Evolutionary conservation across 2,329 filamentous ascomycete species (phyloP).

Genomic region (Zymoseptoria crescenta): DNA sequence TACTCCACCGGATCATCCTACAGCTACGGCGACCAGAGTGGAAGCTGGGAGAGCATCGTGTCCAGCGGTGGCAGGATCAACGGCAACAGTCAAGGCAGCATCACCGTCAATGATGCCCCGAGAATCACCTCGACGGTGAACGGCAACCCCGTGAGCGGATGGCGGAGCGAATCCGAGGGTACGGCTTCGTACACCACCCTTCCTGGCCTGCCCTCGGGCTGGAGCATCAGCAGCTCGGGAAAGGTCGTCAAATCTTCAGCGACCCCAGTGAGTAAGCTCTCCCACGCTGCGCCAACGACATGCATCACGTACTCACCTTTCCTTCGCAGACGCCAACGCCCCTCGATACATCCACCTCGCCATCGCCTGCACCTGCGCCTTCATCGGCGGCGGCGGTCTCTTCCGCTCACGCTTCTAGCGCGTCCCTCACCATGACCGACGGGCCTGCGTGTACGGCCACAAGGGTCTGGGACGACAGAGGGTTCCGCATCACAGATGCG

Average conservation of each 20-base stretch:
- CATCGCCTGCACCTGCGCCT: background rate
- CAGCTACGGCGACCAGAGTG: conserved; percentile 68
- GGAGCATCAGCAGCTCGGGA: conserved; percentile 69
- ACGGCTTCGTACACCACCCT: conserved; percentile 38
- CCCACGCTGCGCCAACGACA: background rate
- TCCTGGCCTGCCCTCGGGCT: conserved; percentile 64
- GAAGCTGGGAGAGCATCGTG: conserved; percentile 73
- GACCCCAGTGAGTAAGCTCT: conserved; percentile 56
- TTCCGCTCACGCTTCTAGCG: background rate
- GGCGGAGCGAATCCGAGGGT: conserved; percentile 41
- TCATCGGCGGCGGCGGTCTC: background rate
- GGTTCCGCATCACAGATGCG: background rate
- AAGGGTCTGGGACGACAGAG: background rate
- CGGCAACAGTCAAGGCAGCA: conserved; percentile 47
- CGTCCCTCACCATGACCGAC: background rate
- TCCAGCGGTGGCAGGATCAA: conserved; percentile 67
- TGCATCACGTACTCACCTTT: background rate
- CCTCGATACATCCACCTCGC: background rate
- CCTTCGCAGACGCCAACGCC: background rate
- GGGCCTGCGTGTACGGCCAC: background rate
- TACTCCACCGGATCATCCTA: conserved; percentile 90
- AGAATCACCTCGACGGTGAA: conserved; percentile 54
- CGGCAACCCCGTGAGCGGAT: conserved; percentile 55
- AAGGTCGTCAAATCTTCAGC: conserved; percentile 69
- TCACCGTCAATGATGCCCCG: conserved; percentile 50